A percentile compares a stretch with the other conserved stretches of the same genome.
Evolutionary conservation across 1,139 yeast species (phyloP).

Genomic region (Blastobotrys petasosporus): DNA sequence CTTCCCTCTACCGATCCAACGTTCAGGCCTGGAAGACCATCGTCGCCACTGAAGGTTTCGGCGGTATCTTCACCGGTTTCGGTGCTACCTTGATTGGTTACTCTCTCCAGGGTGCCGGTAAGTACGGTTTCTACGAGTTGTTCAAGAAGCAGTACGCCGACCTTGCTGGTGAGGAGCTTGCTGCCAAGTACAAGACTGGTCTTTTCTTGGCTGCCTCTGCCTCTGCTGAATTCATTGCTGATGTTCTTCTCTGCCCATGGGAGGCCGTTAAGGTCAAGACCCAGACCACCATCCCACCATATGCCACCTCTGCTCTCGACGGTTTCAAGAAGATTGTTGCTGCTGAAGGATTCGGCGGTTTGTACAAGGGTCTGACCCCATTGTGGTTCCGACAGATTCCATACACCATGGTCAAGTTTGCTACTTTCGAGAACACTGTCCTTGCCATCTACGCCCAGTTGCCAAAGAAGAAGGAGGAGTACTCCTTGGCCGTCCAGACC

Average conservation of each 20-base stretch:
- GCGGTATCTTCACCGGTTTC: conserved; percentile 74
- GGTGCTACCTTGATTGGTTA: conserved; percentile 91
- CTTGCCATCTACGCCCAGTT: conserved; percentile 31
- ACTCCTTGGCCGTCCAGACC: conserved; percentile 64
- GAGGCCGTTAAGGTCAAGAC: conserved; percentile 91
- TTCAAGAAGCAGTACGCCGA: conserved; percentile 75
- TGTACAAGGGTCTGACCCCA: conserved; percentile 84
- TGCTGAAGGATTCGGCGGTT: conserved; percentile 58
- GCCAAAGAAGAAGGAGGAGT: conserved; percentile 40
- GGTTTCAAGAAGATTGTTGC: conserved; percentile 64
- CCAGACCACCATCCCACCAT: conserved; percentile 88
- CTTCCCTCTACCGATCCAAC: conserved; percentile 65
- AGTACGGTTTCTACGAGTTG: conserved; percentile 87
- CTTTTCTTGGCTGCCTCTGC: conserved; percentile 83
- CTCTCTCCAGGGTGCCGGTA: conserved; percentile 92
- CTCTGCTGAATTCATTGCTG: conserved; percentile 88
- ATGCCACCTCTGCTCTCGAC: conserved; percentile 53
- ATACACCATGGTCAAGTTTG: conserved; percentile 93
- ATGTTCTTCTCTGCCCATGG: conserved; percentile 80
- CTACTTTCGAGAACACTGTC: conserved; percentile 86
- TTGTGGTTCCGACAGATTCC: conserved; percentile 95
- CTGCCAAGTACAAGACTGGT: conserved; percentile 62
- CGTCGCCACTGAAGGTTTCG: conserved; percentile 61
- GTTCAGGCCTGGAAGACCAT: conserved; percentile 73
- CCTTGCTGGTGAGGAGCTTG: conserved; percentile 57